These are phyloP conservation scores for Chaetomium olivaceum DNA, from an alignment of 2,329 filamentous ascomycete species.

Conservation along the genomic window DNA sequence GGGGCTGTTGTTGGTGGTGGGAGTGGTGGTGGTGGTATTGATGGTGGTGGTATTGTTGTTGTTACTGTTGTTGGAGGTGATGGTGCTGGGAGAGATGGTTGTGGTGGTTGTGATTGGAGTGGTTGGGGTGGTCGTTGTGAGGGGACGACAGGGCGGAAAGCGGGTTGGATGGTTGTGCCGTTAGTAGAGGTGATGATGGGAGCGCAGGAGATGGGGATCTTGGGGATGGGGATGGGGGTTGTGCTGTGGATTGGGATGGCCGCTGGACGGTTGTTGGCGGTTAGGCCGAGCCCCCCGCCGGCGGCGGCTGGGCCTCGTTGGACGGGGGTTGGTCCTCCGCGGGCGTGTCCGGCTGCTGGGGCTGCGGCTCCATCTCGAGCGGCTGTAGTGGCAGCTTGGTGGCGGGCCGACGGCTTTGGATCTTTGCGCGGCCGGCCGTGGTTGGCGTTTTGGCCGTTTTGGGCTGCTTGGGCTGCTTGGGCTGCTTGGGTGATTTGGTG, in stretches of 20 bases:
- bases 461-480: not conserved
- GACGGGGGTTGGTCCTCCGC: not conserved
- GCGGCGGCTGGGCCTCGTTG: not conserved
- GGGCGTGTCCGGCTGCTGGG: not conserved
- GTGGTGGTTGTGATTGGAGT: no score
- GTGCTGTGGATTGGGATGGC: not conserved
- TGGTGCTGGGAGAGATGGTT: no score
- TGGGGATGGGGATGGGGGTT: not conserved
- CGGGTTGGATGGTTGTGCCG: not conserved
- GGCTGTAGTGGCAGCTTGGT: slow-evolving; percentile 1
- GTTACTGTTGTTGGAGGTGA: not conserved
- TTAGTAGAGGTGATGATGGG: not conserved
- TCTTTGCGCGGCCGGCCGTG: slow-evolving; percentile 6
- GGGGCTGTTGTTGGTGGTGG: not conserved
- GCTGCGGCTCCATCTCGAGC: slow-evolving; percentile 15
- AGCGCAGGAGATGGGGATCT: not conserved
- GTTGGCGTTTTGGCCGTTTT: not conserved
- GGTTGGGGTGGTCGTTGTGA: not conserved
- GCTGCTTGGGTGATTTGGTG: not conserved
- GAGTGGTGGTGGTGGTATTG: not conserved
- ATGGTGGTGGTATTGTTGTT: not conserved
- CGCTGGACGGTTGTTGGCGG: not conserved
- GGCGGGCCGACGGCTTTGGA: not conserved
- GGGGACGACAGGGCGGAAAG: not conserved
- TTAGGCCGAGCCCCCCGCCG: not conserved